These are phyloP conservation scores for Vigna hirtella DNA, from an alignment of 306 rosid genomes.

Conservation along the genomic window DNA sequence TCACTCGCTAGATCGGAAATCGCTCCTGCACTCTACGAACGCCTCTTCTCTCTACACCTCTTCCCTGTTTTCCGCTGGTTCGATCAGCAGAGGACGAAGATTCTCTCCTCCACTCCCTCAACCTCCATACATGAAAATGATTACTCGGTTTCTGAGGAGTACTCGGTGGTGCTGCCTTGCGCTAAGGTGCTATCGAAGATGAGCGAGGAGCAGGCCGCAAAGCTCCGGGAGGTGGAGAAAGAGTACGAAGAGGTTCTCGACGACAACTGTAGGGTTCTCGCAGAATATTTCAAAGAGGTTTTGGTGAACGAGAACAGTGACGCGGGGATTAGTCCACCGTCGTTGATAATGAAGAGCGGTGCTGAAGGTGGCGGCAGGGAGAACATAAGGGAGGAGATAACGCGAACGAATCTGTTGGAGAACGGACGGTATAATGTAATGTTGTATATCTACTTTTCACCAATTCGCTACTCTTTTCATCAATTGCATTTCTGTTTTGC, in stretches of 20 bases:
- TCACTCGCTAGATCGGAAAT: constrained; percentile 70
- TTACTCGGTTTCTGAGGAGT: constrained; percentile 45
- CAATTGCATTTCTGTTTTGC: too few species aligned
- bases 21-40: constrained; percentile 72
- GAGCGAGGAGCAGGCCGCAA: constrained; percentile 66
- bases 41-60: constrained; percentile 72
- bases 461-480: background rate
- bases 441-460: background rate
- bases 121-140: constrained; percentile 33
- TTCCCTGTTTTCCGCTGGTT: constrained; percentile 67
- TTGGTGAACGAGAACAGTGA: constrained; percentile 47
- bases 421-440: constrained; percentile 95
- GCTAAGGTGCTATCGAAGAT: constrained; percentile 70
- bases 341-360: constrained; percentile 43
- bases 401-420: constrained; percentile 43
- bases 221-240: constrained; percentile 72
- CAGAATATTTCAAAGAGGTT: constrained; percentile 61
- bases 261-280: constrained; percentile 70
- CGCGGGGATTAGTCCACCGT: constrained; percentile 50
- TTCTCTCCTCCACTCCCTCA: constrained; percentile 42
- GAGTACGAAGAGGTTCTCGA: constrained; percentile 67
- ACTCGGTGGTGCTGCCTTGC: constrained; percentile 48
- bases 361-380: constrained; percentile 33
- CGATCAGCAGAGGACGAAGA: constrained; percentile 60
- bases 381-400: constrained; percentile 42